Base-by-base conservation (phyloP, 2,329 filamentous ascomycete species). In the Capronia epimyces region DNA sequence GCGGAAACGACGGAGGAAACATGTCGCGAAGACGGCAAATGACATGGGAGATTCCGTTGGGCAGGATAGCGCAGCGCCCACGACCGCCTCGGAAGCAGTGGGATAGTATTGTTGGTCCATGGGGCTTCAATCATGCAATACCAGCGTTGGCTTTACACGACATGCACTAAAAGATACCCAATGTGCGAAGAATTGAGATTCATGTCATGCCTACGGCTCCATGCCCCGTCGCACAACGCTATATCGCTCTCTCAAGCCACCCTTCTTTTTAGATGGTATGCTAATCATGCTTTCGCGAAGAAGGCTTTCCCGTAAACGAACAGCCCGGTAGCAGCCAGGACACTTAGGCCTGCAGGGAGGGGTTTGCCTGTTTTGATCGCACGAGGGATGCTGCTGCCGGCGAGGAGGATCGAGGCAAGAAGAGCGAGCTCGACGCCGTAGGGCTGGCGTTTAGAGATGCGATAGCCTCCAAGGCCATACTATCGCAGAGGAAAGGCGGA, bases 351-450 rank as follows among this genome's bases (percentile, higher is more conserved):
- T 49, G 86, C 76, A 1, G 93, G 91, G 46, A 98, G 80, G 0
- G 88, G 87, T 78, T 97, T 98, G 8, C 65, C 66, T 36, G 83
- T 79, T 68, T 83, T 87, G 64, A 98, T 82, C 3, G 89, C 93
- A 46, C 93, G 80, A 10, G 93, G 93, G 53, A 97, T 84, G 1
- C 87, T 86, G 36, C 86, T 86, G 16, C 89, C 89, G 1, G 79
- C 91, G 29, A 98, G 78, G 21, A 97, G 73, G n/a, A 89, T 64
- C 0, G 88, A 95, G 3, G 93, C 93, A 37, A 96, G 75, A 8
- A 98, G 78, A n/a, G 86, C 87, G 37, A 95, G 75, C 71, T 97
- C 93, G 60, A 94, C 73, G 56, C 91, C 93, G 68, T 93, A 95
- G 2, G 86, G 67, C 66, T 89, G 79, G 55, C 78, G 75, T 62